Conservation (phyloP, 2,329 filamentous ascomycete species). For the Karstenula rhodostoma region DNA sequence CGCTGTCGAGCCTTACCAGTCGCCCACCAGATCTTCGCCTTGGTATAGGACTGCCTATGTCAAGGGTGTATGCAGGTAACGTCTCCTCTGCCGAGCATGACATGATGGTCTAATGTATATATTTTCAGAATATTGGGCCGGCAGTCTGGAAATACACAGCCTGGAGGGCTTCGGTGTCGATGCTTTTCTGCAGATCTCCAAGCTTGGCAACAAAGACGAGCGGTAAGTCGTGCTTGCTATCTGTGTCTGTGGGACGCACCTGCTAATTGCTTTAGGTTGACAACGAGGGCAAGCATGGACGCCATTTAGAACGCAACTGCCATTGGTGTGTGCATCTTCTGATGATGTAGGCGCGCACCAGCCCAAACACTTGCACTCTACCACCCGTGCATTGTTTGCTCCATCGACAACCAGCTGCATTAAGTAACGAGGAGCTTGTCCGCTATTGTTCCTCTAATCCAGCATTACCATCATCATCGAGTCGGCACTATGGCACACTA, state of each 20-base stretch:
- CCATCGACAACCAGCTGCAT: not conserved
- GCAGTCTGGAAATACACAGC: conserved; percentile 87
- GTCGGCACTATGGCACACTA: not conserved
- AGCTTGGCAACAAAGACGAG: conserved; percentile 97
- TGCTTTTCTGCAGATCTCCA: conserved; percentile 94
- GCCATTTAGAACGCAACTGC: conserved; percentile 47
- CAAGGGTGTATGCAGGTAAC: conserved; percentile 79
- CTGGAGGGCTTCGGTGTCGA: conserved; percentile 96
- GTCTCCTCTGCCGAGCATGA: not conserved
- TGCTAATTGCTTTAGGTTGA: conserved; percentile 58
- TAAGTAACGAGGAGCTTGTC: not conserved
- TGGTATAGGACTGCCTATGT: conserved; percentile 93
- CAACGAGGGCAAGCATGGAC: conserved; percentile 62
- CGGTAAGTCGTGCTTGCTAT: conserved; percentile 54
- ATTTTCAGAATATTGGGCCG: conserved; percentile 86
- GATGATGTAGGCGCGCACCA: not conserved
- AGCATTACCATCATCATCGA: not conserved
- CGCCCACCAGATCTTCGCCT: conserved; percentile 86
- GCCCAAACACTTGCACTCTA: conserved; percentile 3
- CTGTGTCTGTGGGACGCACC: not conserved
- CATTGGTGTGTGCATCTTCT: not conserved
- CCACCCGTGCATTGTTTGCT: not conserved
- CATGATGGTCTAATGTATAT: not conserved
- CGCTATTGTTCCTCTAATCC: not conserved
- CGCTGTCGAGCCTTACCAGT: conserved; percentile 79